These are phyloP conservation scores for Tylopilus sp. DNA, from an alignment of 1,284 basidiomycete genomes.

Conservation along the genomic window DNA sequence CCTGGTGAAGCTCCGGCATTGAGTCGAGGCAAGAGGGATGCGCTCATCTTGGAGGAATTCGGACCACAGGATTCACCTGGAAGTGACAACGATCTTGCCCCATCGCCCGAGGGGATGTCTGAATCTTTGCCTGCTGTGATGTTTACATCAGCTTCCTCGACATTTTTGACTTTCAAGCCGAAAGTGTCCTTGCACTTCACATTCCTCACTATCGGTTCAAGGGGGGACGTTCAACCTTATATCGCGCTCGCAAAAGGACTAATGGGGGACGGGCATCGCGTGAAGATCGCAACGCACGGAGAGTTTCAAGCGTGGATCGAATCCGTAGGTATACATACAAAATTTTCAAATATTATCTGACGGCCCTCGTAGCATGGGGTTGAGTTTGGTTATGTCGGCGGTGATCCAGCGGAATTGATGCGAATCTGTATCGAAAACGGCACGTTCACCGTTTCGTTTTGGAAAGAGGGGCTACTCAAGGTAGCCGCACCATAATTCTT, in stretches of 20 bases:
- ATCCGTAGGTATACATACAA: slow-evolving; percentile 53
- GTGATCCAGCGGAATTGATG: slow-evolving; percentile 95
- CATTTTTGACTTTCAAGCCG: slow-evolving; percentile 93
- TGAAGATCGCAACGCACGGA: slow-evolving; percentile 85
- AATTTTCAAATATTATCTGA: slow-evolving; percentile 14
- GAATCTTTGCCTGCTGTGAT: slow-evolving; percentile 79
- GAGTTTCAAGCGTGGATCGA: slow-evolving; percentile 96
- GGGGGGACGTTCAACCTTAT: slow-evolving; percentile 92
- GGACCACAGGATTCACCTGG: slow-evolving; percentile 44
- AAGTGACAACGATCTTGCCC: slow-evolving; percentile 40
- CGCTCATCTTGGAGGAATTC: slow-evolving; percentile 70
- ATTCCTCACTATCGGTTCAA: slow-evolving; percentile 90
- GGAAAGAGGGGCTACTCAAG: slow-evolving; percentile 86
- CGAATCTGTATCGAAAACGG: slow-evolving; percentile 94
- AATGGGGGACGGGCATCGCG: slow-evolving; percentile 82
- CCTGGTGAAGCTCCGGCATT: slow-evolving; percentile 40
- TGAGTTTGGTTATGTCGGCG: slow-evolving; percentile 89
- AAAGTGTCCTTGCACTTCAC: slow-evolving; percentile 79
- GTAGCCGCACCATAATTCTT: slow-evolving; percentile 37
- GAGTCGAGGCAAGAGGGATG: slow-evolving; percentile 54
- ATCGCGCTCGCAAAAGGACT: slow-evolving; percentile 92
- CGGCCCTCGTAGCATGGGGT: slow-evolving; percentile 70
- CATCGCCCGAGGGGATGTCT: slow-evolving; percentile 50
- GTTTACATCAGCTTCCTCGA: slow-evolving; percentile 90
- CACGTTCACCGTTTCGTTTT: slow-evolving; percentile 90